Conservation (phyloP, 2,329 filamentous ascomycete species). For the Apiospora malaysiana region DNA sequence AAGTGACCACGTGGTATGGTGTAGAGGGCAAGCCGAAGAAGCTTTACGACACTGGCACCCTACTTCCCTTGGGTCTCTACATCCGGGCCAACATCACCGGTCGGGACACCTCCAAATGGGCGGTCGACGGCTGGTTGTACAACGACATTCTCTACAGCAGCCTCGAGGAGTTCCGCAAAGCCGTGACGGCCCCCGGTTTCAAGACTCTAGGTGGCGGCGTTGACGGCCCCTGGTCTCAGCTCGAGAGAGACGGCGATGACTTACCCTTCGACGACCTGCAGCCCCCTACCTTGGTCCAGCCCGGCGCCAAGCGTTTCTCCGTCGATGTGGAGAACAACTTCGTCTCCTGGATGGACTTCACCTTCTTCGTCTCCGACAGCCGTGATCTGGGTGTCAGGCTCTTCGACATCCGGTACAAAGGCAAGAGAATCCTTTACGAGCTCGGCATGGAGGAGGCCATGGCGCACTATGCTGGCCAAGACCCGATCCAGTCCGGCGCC, state of each 20-base stretch:
- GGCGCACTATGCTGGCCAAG: conserved; percentile 39
- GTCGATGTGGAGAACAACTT: conserved; percentile 49
- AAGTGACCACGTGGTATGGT: conserved; percentile 4
- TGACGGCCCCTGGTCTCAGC: conserved; percentile 53
- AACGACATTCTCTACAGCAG: conserved; percentile 58
- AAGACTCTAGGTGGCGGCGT: conserved; percentile 52
- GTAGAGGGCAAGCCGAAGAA: conserved; percentile 8
- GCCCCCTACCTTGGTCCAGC: conserved; percentile 46
- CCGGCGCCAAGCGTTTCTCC: conserved; percentile 46
- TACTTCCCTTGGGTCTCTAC: conserved; percentile 53
- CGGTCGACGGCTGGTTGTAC: conserved; percentile 59
- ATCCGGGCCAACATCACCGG: conserved; percentile 55
- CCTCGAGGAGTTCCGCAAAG: conserved; percentile 53
- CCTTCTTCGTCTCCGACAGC: conserved; percentile 44
- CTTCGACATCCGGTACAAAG: conserved; percentile 47
- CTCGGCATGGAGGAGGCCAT: conserved; percentile 30
- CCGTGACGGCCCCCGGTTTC: conserved; percentile 49
- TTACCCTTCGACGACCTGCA: conserved; percentile 43
- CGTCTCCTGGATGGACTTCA: conserved; percentile 50
- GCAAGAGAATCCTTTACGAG: conserved; percentile 48
- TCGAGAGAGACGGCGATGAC: conserved; percentile 46
- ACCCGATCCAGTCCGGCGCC: conserved; percentile 32
- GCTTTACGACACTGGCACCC: conserved; percentile 43
- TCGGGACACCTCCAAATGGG: conserved; percentile 56
- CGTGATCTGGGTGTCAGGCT: conserved; percentile 43